phyloP scores from a whole-genome alignment of 768 basidiomycete genomes.

The Dacryopinax primogenitus region DNA sequence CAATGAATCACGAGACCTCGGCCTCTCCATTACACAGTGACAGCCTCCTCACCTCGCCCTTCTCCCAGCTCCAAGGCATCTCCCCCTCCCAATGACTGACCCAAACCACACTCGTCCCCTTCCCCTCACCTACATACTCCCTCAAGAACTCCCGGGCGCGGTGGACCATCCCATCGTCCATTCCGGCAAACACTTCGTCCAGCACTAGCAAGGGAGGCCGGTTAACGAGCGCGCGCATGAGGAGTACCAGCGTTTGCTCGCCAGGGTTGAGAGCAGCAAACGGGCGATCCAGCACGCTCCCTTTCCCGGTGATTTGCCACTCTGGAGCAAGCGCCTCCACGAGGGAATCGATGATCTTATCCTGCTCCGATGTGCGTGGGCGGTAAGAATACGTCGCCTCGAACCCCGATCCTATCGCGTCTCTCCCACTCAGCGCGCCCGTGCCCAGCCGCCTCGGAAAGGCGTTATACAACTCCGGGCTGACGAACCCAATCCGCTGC shows the following conservation, averaged over 20 bases:
- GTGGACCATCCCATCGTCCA: conserved; percentile 67
- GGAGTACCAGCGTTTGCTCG: conserved; percentile 67
- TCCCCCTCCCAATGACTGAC: conserved; percentile 89
- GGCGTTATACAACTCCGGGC: conserved; percentile 81
- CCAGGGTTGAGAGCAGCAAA: conserved; percentile 59
- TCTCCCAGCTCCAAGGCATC: conserved; percentile 51
- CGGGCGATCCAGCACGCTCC: conserved; percentile 33
- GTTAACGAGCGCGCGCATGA: conserved; percentile 75
- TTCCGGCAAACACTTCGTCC: conserved; percentile 89
- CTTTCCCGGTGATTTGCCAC: conserved; percentile 35
- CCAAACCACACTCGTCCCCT: conserved; percentile 61
- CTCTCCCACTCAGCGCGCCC: conserved; percentile 47
- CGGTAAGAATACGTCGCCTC: conserved; percentile 64
- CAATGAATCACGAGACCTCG: not conserved
- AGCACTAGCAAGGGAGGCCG: conserved; percentile 62
- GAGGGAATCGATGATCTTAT: conserved; percentile 42
- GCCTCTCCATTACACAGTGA: conserved; percentile 25
- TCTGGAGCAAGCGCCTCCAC: conserved; percentile 49
- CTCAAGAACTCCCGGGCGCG: conserved; percentile 53
- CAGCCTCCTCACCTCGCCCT: conserved; percentile 38
- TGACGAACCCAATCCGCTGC: conserved; percentile 60
- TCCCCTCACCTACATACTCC: conserved; percentile 20
- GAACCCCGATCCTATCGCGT: conserved; percentile 79
- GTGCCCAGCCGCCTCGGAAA: conserved; percentile 56
- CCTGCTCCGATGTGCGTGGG: conserved; percentile 32